Evolutionary conservation across 768 basidiomycete genomes (phyloP).

Genomic region (Termitomyces sp.): DNA sequence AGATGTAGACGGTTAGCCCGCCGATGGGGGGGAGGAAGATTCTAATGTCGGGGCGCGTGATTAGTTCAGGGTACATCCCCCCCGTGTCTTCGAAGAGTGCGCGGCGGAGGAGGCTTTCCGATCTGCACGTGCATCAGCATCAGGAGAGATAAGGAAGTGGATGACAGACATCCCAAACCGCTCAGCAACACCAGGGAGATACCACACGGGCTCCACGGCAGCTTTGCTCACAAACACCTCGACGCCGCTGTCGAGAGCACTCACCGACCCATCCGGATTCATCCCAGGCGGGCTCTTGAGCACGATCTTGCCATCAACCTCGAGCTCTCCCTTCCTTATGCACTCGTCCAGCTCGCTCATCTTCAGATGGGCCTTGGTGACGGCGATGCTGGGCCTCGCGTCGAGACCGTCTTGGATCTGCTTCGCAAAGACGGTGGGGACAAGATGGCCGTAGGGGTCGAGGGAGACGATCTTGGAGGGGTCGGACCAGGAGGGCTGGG

Average conservation of each 20-base stretch:
- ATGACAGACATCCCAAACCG: slow-evolving; percentile 81
- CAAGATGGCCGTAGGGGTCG: slow-evolving; percentile 21
- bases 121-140: slow-evolving; percentile 33
- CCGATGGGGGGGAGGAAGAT: slow-evolving; percentile 96
- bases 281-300: slow-evolving; percentile 56
- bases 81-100: slow-evolving; percentile 95
- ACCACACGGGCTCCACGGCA: slow-evolving; percentile 96
- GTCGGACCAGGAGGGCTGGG: neutral
- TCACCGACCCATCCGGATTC: slow-evolving; percentile 59
- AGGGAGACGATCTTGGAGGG: slow-evolving; percentile 1
- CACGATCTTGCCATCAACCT: slow-evolving; percentile 80
- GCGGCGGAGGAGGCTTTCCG: slow-evolving; percentile 80
- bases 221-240: slow-evolving; percentile 90
- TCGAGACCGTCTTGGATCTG: slow-evolving; percentile 73
- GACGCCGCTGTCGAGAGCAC: slow-evolving; percentile 63
- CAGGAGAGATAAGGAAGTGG: neutral
- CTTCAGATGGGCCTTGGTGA: slow-evolving; percentile 93
- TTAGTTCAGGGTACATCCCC: slow-evolving; percentile 93
- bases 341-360: slow-evolving; percentile 88
- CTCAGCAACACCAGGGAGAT: slow-evolving; percentile 87
- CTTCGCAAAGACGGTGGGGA: slow-evolving; percentile 68
- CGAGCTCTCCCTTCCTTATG: slow-evolving; percentile 63
- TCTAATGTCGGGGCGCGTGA: slow-evolving; percentile 94
- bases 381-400: slow-evolving; percentile 86
- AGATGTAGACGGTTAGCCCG: slow-evolving; percentile 86